These are phyloP conservation scores for Syzygium oleosum DNA, from an alignment of 345 rosid species.

Conservation along the genomic window DNA sequence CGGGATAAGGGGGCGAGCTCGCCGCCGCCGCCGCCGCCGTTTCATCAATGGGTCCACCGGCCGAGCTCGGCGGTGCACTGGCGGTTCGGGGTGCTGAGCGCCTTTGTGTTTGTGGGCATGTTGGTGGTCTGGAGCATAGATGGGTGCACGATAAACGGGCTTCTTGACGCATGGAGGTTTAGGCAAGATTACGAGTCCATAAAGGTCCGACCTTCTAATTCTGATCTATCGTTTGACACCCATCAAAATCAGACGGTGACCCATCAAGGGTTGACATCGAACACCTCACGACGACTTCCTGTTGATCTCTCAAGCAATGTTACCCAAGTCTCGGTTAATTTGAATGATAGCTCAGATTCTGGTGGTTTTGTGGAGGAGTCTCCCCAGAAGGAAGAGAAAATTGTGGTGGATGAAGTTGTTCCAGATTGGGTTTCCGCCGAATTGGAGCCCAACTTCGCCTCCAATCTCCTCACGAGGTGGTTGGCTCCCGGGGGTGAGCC, in stretches of 20 bases:
- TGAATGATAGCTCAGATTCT: not conserved
- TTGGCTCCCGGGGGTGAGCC: conserved; percentile 56
- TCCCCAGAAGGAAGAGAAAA: not conserved
- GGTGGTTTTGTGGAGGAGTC: not conserved
- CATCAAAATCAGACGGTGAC: not conserved
- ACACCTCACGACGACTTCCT: not conserved
- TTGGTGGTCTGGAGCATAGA: conserved; percentile 70
- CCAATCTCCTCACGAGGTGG: conserved; percentile 49
- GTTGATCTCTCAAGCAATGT: not conserved
- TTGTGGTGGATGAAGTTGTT: not conserved
- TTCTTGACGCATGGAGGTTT: conserved; percentile 52
- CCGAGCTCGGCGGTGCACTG: conserved; percentile 30
- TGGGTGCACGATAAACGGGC: conserved; percentile 39
- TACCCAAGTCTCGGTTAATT: not conserved
- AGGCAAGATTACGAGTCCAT: conserved; percentile 14
- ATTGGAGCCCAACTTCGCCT: conserved; percentile 38
- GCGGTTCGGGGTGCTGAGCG: conserved; percentile 59
- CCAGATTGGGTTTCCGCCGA: conserved; percentile 44
- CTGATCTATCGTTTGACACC: not conserved
- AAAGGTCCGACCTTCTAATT: not conserved
- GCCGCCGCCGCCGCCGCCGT: conserved; percentile 11
- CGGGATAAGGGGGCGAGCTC: conserved; percentile 44
- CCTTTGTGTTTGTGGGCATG: conserved; percentile 52
- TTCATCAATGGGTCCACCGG: not conserved
- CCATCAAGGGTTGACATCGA: not conserved